phyloP scores from a whole-genome alignment of 768 basidiomycete genomes.

The Leucocoprinus birnbaumii region DNA sequence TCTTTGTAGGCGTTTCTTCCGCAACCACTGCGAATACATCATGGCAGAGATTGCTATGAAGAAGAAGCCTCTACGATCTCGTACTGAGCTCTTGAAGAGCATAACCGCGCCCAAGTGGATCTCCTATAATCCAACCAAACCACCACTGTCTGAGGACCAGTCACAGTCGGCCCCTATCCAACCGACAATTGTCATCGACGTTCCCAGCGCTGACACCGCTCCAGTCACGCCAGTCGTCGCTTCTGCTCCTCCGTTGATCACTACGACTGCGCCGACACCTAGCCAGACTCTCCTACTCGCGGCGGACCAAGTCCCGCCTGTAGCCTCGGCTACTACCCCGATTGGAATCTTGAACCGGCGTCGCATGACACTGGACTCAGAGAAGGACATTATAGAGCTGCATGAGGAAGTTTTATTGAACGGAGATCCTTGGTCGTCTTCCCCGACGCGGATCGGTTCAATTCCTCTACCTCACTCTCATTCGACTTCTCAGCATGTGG shows the following conservation, averaged over 20 bases:
- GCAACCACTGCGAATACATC: constrained; percentile 28
- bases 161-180: neutral
- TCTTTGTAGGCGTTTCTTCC: constrained; percentile 37
- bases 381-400: neutral
- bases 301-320: no score
- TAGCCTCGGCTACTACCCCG: no score
- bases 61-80: constrained; percentile 19
- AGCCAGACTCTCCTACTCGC: constrained; percentile 13
- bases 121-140: neutral
- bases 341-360: no score
- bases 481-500: neutral
- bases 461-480: neutral
- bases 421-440: neutral
- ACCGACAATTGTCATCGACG: neutral
- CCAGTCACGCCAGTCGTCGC: neutral
- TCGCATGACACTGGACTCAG: neutral
- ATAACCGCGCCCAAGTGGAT: constrained; percentile 28
- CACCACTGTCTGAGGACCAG: neutral
- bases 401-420: neutral
- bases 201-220: neutral
- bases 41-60: constrained; percentile 17
- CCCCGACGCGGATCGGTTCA: neutral
- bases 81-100: constrained; percentile 25
- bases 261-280: constrained; percentile 20
- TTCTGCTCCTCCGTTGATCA: neutral